Evolutionary conservation across 176 grass and related monocot genomes (phyloP).

Genomic region (Pontederia crassipes): DNA sequence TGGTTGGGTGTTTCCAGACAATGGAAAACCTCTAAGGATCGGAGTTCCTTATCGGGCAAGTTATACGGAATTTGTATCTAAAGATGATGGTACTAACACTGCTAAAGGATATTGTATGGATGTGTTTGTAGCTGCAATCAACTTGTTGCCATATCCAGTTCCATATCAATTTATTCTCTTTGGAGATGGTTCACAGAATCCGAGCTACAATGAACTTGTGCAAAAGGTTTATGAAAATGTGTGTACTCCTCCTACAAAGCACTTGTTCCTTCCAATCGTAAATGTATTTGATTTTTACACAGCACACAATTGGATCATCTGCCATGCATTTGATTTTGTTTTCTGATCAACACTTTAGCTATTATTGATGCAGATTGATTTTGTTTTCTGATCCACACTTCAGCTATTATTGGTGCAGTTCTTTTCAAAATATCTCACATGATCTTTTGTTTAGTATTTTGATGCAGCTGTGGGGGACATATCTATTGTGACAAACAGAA

Average conservation of each 20-base stretch:
- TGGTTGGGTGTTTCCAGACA: slow-evolving; percentile 17
- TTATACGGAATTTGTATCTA: slow-evolving; percentile 1
- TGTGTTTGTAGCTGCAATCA: slow-evolving; percentile 12
- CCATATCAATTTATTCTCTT: slow-evolving; percentile 13
- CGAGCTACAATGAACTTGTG: slow-evolving; percentile 17
- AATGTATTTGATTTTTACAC: background rate
- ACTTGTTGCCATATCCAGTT: slow-evolving; percentile 11
- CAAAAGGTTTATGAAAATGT: slow-evolving; percentile 11
- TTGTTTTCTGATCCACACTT: too few species aligned
- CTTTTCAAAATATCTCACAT: background rate
- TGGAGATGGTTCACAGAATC: slow-evolving; percentile 12
- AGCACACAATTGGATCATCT: background rate
- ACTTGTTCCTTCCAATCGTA: background rate
- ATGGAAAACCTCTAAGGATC: slow-evolving; percentile 11
- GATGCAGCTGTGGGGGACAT: slow-evolving; percentile 19
- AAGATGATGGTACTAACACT: slow-evolving; percentile 4
- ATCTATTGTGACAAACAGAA: slow-evolving; percentile 14
- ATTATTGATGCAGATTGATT: background rate
- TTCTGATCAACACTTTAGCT: background rate
- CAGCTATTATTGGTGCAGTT: background rate
- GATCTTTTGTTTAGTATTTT: slow-evolving; percentile 1
- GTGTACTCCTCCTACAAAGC: background rate
- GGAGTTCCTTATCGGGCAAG: slow-evolving; percentile 14
- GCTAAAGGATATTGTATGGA: slow-evolving; percentile 15
- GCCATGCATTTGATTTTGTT: background rate